Base-by-base conservation (phyloP, 208 protist genomes). In the Willaertia magna region DNA sequence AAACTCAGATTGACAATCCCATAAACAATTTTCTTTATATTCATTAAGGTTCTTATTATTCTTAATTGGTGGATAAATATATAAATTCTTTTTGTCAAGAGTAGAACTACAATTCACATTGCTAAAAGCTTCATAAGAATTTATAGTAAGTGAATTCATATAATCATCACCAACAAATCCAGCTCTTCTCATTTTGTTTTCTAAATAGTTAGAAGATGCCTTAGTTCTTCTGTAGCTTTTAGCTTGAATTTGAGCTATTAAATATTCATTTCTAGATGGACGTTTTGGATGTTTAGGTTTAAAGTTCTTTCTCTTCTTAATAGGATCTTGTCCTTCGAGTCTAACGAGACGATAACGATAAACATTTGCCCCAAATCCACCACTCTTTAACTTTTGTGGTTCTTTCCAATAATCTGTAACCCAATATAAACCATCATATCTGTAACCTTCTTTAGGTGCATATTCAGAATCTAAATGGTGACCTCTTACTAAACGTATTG, bases 371-470 rank as follows among this genome's bases (percentile, higher is more conserved):
- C 55, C 55, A 34, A 67, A 67, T 34, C 34, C 3, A 6, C 55
- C 55, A 34, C 22, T 67, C 34, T 67, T 67, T n/a, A 67, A n/a
- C n/a, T 26, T 26, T 34, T 78, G 74, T 44, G 30, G 40, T 79
- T 79, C 75, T 48, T 40, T 48, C 75, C 75, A 79, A 79, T 48
- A 79, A 44, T 79, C 42, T 34, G 75, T 79, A 4, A 79, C 75
- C 75, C 75, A 79, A 48, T 79, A 79, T 30, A 79, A 79, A 18
- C 75, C 75, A 48, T 79, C 75, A 48, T 79, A 79, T 79, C 75
- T 44, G 30, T 79, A 79, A 49, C 42, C 75, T 48, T 46, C 11
- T 49, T 9, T 12, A 30, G 75, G 75, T 26, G 75, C 39, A 48
- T 79, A 79, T 11, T 34, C 75, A 49, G 75, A 48, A 48, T 79